Evolutionary conservation across 352 stramenopile species (phyloP), one percentile per base, ranked within the genome.

Genomic region (Achlya hypogyna): DNA sequence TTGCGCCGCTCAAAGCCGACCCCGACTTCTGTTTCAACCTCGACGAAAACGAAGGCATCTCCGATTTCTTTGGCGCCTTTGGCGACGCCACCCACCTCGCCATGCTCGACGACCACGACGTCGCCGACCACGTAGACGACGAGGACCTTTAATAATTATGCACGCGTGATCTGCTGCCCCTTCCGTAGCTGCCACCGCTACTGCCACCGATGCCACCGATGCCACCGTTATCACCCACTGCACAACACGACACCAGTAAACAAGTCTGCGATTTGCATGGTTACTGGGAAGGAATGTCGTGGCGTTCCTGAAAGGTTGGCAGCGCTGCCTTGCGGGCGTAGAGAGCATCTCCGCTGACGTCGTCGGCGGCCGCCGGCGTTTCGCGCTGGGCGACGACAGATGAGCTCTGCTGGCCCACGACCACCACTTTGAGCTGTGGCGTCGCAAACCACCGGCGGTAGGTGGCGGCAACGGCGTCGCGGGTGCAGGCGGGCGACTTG

Each of bases 1-100:
- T 95, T 31, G 84, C 84, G 42, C 86, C 86, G 20, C 72, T 95
- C 49, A 93, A 93, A 79, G 86, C 84, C 53, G 86, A 95, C 74
- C 86, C 86, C 35, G 86, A 95, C 72, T 95, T 95, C 60, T 90
- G 81, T 72, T 95, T 95, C 72, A 95, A 93, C 63, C 71, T 95
- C 35, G 84, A 93, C 62, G 84, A 93, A 53, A 91, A 71, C 53
- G 86, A 93, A 78, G 84, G 86, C 47, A 91, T 93, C 42, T 93
- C 84, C 42, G 86, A 95, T 65, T 95, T 95, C 64, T 95, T 95
- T 69, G 71, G 84, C 23, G 81, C 91, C 51, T 88, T 51, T 22
- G 5, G 14, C 20, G 51, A 58, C 12, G 9, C 31, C 5, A 67
- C 5, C 12, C 40, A 67, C 27, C 18, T 20, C 25, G 40, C 35